Conservation (phyloP, 176 grass and related monocot genomes). For the Zea mays region DNA sequence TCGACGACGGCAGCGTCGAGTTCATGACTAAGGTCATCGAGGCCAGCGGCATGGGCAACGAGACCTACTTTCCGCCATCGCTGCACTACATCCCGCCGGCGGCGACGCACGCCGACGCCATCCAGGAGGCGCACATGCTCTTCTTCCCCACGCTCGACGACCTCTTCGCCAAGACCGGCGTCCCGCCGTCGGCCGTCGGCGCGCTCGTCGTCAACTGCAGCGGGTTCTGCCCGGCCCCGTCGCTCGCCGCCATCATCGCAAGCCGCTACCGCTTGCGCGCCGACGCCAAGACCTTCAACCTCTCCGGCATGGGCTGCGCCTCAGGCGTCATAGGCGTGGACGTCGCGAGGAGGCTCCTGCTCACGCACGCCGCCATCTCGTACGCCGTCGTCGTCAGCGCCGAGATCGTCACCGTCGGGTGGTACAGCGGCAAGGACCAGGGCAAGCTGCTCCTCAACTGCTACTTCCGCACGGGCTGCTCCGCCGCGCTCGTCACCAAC, state of each 20-base stretch:
- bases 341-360: constrained; percentile 40
- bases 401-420: constrained; percentile 68
- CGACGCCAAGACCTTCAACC: constrained; percentile 63
- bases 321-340: constrained; percentile 59
- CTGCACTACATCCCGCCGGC: constrained; percentile 63
- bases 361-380: not conserved
- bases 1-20: constrained; percentile 63
- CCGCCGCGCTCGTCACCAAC: constrained; percentile 31
- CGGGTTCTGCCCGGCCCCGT: constrained; percentile 52
- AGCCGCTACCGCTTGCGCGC: constrained; percentile 48
- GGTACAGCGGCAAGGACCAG: constrained; percentile 71
- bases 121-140: constrained; percentile 46
- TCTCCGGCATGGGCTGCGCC: constrained; percentile 84
- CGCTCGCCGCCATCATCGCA: constrained; percentile 60
- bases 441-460: constrained; percentile 80
- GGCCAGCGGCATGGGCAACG: constrained; percentile 72
- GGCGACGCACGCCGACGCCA: constrained; percentile 37
- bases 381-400: constrained; percentile 74
- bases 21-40: constrained; percentile 71
- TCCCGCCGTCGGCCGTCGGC: constrained; percentile 48
- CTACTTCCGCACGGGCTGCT: constrained; percentile 75
- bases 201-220: constrained; percentile 74
- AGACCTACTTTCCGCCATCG: constrained; percentile 67
- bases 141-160: constrained; percentile 60
- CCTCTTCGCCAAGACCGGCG: constrained; percentile 56